These are phyloP conservation scores for Trichoderma afroharzianum DNA, from an alignment of 2,329 filamentous ascomycete species.

Conservation along the genomic window DNA sequence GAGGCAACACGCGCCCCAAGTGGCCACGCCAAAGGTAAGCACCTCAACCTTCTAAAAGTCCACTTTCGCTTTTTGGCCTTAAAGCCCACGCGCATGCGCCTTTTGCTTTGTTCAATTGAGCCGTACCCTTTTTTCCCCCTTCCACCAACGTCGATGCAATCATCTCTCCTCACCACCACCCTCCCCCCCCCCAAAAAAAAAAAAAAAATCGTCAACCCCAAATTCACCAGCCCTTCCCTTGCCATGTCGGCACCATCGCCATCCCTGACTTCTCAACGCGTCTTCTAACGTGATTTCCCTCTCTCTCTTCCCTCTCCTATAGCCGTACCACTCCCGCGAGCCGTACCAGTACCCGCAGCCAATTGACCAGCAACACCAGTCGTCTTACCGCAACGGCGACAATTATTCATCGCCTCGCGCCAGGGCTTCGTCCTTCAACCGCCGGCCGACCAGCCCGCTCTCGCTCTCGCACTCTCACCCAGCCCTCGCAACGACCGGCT, in stretches of 20 bases:
- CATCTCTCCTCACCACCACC: neutral
- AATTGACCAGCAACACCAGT: slow-evolving; percentile 40
- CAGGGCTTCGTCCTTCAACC: slow-evolving; percentile 38
- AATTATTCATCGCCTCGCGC: slow-evolving; percentile 47
- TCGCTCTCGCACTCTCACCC: slow-evolving; percentile 50
- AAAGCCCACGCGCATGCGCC: slow-evolving; percentile 1
- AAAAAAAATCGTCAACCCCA: neutral
- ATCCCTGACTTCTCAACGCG: slow-evolving; percentile 17
- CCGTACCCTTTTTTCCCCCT: neutral
- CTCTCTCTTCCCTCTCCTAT: slow-evolving; percentile 20
- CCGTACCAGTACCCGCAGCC: slow-evolving; percentile 46
- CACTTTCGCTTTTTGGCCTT: slow-evolving; percentile 21
- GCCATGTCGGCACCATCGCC: neutral
- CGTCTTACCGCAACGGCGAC: slow-evolving; percentile 46
- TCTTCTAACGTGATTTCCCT: slow-evolving; percentile 26
- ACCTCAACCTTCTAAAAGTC: slow-evolving; percentile 21
- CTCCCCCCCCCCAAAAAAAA: neutral
- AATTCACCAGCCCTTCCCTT: slow-evolving; percentile 15
- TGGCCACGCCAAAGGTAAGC: slow-evolving; percentile 48
- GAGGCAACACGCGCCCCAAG: slow-evolving; percentile 44
- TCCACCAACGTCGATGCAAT: neutral
- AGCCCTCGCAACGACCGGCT: slow-evolving; percentile 39
- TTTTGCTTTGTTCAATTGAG: neutral
- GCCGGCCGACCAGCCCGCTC: slow-evolving; percentile 47
- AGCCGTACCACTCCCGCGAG: slow-evolving; percentile 44